Base-by-base conservation (phyloP, 164 flowering plant species). In the Magnolia changhungtana region DNA sequence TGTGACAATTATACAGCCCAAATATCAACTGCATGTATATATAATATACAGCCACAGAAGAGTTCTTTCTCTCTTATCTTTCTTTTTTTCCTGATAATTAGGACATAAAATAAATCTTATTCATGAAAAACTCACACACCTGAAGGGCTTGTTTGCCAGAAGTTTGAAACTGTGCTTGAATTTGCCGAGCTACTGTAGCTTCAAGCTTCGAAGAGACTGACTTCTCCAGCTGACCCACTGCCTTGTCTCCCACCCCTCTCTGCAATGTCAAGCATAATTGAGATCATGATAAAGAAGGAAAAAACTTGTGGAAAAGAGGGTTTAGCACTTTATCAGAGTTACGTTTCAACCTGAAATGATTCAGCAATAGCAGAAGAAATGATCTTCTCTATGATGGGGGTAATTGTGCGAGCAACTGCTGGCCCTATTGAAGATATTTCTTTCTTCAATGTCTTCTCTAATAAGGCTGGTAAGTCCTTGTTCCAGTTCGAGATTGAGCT, bases 171-270 rank as follows among this genome's bases (percentile, higher is more conserved):
- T 96, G 99, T 27, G 87, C 84, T 84, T 92, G 98, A 72, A 94
- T 92, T 82, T 94, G 99, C 85, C 95, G 87, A 13, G 93, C 90
- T 52, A 92, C 87, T 11, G 89, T 84, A 74, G 98, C 88, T 82
- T 96, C 99, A 73, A 96, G 89, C 81, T 90, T 96, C 75, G 91
- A 77, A 84, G 73, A 88, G 9, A 96, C 86, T 16, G 95, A 88
- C 77, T 91, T 96, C 65, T 96, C 99, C 75, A 96, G 84, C 74
- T 91, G 97, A 85, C 84, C 91, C 77, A 89, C 91, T 67, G 96
- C 91, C 83, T 93, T 96, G 76, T 96, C 98, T 68, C 93, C 94
- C 49, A 96, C 88, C 67, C 98, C 99, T 87, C 86, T 92, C 99
- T 96, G 88, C 79, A 68, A 68, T 8, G 77, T 20, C 73, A 81